Conservation (phyloP, 2,329 filamentous ascomycete genomes). For the Apiospora sp. region DNA sequence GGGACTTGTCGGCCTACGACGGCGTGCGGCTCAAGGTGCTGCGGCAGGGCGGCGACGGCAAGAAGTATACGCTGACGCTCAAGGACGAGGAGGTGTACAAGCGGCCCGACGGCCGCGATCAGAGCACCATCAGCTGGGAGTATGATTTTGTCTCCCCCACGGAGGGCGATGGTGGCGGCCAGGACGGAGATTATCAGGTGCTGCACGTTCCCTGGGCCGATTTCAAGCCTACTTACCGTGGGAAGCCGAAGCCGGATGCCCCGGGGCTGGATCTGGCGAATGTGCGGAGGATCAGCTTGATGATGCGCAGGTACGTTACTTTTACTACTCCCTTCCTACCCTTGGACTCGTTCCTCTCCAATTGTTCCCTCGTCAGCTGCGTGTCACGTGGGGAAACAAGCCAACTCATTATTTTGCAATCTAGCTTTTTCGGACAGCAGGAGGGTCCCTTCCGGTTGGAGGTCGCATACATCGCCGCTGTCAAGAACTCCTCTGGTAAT, state of each 20-base stretch:
- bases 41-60: slow-evolving; percentile 60
- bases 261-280: slow-evolving; percentile 63
- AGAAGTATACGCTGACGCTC: slow-evolving; percentile 76
- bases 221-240: slow-evolving; percentile 78
- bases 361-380: neutral
- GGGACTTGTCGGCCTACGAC: slow-evolving; percentile 70
- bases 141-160: slow-evolving; percentile 62
- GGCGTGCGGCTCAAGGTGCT: slow-evolving; percentile 64
- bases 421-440: slow-evolving; percentile 78
- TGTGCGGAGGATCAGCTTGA: slow-evolving; percentile 75
- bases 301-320: slow-evolving; percentile 78
- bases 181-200: slow-evolving; percentile 38
- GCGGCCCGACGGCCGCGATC: slow-evolving; percentile 71
- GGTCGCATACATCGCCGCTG: slow-evolving; percentile 62
- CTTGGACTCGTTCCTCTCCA: too few relatives aligned
- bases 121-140: slow-evolving; percentile 78
- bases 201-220: slow-evolving; percentile 69
- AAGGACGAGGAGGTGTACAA: slow-evolving; percentile 72
- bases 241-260: slow-evolving; percentile 68
- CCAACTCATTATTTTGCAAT: slow-evolving; percentile 33
- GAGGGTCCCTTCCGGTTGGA: slow-evolving; percentile 71
- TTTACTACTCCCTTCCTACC: neutral
- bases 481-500: neutral
- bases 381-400: neutral
- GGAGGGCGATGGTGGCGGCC: slow-evolving; percentile 38